Conservation (phyloP, 441 rosid species). For the Croton laevigatus region DNA sequence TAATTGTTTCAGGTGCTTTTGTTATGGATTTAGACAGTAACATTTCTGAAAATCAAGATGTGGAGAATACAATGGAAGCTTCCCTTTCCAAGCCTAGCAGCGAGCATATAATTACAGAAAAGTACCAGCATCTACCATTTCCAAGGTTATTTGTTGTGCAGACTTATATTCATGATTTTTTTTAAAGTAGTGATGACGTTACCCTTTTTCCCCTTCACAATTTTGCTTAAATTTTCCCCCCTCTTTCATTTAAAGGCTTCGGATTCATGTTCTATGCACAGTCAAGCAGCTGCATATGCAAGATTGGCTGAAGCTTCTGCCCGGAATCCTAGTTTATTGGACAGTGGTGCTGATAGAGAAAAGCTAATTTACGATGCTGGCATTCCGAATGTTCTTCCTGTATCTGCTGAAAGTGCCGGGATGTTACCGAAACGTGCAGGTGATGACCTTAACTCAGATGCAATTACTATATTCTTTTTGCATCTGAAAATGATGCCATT, state of each 20-base stretch:
- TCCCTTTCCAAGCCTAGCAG: conserved; percentile 4
- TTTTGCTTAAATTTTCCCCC: conserved; percentile 19
- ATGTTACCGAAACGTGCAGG: conserved; percentile 61
- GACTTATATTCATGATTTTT: neutral
- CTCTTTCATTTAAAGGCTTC: conserved; percentile 31
- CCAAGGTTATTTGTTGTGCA: conserved; percentile 22
- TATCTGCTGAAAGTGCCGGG: conserved; percentile 79
- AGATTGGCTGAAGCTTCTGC: conserved; percentile 54
- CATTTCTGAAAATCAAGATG: conserved; percentile 7
- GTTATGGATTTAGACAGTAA: conserved; percentile 4
- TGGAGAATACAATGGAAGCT: conserved; percentile 3
- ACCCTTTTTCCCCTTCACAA: neutral
- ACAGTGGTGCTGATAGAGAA: conserved; percentile 26
- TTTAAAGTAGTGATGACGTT: neutral
- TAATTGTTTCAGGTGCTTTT: neutral
- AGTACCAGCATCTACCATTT: conserved; percentile 4
- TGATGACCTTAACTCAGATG: conserved; percentile 18
- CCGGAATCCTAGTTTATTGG: conserved; percentile 26
- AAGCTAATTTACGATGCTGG: conserved; percentile 30
- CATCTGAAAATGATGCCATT: neutral
- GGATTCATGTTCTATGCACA: conserved; percentile 40
- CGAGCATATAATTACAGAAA: conserved; percentile 16
- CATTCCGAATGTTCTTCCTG: conserved; percentile 51
- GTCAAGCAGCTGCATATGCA: conserved; percentile 64
- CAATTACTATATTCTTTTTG: neutral